phyloP scores from a whole-genome alignment of 2,329 filamentous ascomycete genomes.

The Paraphaeosphaeria minitans region DNA sequence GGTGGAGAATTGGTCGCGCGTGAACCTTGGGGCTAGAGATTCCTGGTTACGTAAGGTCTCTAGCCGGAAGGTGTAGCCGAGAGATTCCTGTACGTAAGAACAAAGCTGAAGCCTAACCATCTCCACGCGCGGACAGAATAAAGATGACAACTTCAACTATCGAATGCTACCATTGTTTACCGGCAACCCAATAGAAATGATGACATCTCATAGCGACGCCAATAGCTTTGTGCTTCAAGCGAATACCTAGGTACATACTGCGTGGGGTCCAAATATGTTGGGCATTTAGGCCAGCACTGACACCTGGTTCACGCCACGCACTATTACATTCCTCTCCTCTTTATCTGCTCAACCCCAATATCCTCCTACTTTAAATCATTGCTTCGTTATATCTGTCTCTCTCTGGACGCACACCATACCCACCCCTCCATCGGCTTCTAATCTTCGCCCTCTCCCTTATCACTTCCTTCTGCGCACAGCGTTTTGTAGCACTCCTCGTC shows the following conservation, averaged over 20 bases:
- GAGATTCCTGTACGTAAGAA: neutral
- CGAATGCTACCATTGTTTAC: too few relatives aligned
- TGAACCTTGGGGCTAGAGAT: neutral
- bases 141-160: too few relatives aligned
- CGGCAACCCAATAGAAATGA: too few relatives aligned
- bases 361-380: neutral
- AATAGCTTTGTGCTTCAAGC: too few relatives aligned
- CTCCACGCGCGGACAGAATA: too few relatives aligned
- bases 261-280: too few relatives aligned
- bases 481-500: neutral
- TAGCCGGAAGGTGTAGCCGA: neutral
- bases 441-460: slow-evolving; percentile 1
- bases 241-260: too few relatives aligned
- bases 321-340: too few relatives aligned
- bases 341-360: neutral
- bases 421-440: neutral
- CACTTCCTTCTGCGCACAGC: neutral
- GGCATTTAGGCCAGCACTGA: too few relatives aligned
- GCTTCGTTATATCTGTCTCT: slow-evolving; percentile 4
- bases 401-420: neutral
- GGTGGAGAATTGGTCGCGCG: neutral
- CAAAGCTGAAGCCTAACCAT: neutral
- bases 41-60: neutral
- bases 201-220: too few relatives aligned
- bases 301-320: too few relatives aligned